phyloP scores from a whole-genome alignment of 768 basidiomycete species.

The Boletellus ananiceps region DNA sequence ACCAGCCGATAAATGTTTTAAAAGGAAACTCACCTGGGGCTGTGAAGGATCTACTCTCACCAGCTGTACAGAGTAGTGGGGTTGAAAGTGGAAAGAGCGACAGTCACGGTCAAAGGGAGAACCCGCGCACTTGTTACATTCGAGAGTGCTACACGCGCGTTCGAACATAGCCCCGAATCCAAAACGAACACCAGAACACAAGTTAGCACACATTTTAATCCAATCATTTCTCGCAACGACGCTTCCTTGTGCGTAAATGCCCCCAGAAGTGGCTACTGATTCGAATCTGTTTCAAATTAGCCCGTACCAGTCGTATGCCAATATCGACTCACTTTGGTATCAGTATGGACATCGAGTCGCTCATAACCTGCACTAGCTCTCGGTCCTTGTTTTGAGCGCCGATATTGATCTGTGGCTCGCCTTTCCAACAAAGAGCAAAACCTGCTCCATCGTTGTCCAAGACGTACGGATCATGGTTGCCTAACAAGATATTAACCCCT shows the following conservation, averaged over 20 bases:
- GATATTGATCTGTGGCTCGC: conserved; percentile 65
- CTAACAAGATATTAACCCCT: conserved; percentile 36
- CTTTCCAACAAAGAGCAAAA: conserved; percentile 82
- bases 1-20: neutral
- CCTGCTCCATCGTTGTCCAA: conserved; percentile 73
- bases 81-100: conserved; percentile 72
- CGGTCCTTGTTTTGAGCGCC: conserved; percentile 64
- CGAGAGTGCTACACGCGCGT: conserved; percentile 62
- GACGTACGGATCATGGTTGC: conserved; percentile 76
- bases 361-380: conserved; percentile 79
- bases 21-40: conserved; percentile 42
- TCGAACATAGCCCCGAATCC: conserved; percentile 83
- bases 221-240: conserved; percentile 31
- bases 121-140: conserved; percentile 60
- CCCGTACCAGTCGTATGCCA: neutral
- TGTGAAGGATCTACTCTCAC: conserved; percentile 42
- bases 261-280: neutral
- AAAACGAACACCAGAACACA: conserved; percentile 80
- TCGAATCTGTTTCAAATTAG: conserved; percentile 21
- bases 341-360: conserved; percentile 75
- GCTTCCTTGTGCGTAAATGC: conserved; percentile 18
- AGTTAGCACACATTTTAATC: conserved; percentile 77
- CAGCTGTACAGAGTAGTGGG: conserved; percentile 73
- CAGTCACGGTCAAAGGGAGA: conserved; percentile 71
- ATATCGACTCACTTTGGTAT: conserved; percentile 71